These are phyloP conservation scores for Candida schatavii DNA, from an alignment of 805 yeast genomes.

Conservation along the genomic window DNA sequence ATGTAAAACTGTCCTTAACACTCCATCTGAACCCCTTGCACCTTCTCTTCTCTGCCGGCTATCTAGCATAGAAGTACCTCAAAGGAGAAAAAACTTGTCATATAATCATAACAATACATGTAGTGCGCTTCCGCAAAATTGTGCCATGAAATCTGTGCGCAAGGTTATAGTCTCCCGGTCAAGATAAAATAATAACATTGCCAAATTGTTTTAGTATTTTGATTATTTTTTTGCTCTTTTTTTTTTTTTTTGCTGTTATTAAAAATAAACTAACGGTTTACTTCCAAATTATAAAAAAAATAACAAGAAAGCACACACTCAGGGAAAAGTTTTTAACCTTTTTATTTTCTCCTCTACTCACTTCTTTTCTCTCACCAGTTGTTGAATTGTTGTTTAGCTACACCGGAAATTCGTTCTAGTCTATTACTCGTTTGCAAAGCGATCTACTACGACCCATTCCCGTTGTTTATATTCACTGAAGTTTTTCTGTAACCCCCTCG, in stretches of 20 bases:
- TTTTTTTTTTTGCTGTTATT: constrained; percentile 3
- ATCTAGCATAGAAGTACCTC: too few relatives aligned
- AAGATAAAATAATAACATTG: background rate
- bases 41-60: too few relatives aligned
- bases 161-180: background rate
- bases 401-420: too few relatives aligned
- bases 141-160: background rate
- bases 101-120: constrained; percentile 8
- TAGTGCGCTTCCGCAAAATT: background rate
- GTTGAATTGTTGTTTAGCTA: background rate
- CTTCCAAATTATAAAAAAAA: background rate
- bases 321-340: background rate
- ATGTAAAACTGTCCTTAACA: too few relatives aligned
- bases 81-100: too few relatives aligned
- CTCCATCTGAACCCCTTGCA: too few relatives aligned
- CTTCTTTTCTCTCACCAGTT: background rate
- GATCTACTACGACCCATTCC: too few relatives aligned
- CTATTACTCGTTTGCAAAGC: too few relatives aligned
- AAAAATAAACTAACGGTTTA: constrained; percentile 3
- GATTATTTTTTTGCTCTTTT: constrained; percentile 4
- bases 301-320: background rate
- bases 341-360: background rate
- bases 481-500: too few relatives aligned
- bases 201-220: constrained; percentile 14
- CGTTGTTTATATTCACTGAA: too few relatives aligned